Evolutionary conservation across 768 basidiomycete genomes (phyloP), one percentile per base, ranked within the genome.

Genomic region (Tremella fuciformis): DNA sequence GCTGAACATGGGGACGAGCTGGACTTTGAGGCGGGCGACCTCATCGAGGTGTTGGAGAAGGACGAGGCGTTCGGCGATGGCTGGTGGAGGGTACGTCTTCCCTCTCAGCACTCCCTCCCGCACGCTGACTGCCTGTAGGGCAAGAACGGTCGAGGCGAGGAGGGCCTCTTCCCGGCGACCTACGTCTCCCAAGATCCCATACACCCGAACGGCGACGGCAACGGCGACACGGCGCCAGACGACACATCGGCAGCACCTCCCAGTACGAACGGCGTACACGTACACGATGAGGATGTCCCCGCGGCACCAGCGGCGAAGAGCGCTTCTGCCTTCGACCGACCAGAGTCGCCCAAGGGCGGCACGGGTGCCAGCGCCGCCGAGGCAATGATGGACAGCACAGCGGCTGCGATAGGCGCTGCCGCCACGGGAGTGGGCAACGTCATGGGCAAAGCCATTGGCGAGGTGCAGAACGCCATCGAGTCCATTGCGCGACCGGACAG

Each of bases 1-100:
- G 93, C 96, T 2, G 92, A 99, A 80, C 85, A 97, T 77, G 88
- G 89, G 52, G 96, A 99, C 77, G 96, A 99, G 78, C 83, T 98
- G 39, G 68, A 84, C 0, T 96, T 98, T 74, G 81, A 79, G 42
- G 86, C 85, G 3, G 93, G 93, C 1, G 91, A 98, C 65, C 81
- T 83, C 56, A 90, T 98, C 66, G 86, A 89, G 70, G 85, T 99
- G 25, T 57, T 97, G 41, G 94, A 98, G 80, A 89, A 85, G 78
- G 96, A 98, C 72, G 96, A 98, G 64, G 78, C 84, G 57, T 98
- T 89, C 74, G 84, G 84, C 18, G 96, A 99, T 77, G 96, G 94
- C 16, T 98, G 96, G 96, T 98, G 91, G 91, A 83, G 85, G 82
- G 86, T 86, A 56, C 72, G 82, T 77, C 13, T 40, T 18, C n/a